Base-by-base conservation (phyloP, 164 flowering plant species). In the Dillenia turbinata region DNA sequence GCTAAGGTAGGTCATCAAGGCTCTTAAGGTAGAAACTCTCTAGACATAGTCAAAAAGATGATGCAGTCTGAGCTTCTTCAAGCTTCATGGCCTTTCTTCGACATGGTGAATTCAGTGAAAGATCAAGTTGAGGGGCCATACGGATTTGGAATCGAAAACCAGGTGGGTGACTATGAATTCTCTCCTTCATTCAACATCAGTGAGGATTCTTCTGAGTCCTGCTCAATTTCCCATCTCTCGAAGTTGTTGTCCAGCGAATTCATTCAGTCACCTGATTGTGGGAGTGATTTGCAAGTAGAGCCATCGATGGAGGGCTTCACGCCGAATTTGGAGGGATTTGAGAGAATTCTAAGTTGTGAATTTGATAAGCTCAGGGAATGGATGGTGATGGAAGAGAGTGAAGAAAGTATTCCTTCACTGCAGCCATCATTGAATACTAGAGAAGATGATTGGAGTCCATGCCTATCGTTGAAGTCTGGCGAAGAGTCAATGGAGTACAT, bases 31-130 rank as follows among this genome's bases (percentile, higher is more conserved):
- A 46, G 47, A 16, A 47, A 24, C 54, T 44, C 53, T 51, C 49
- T 22, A 60, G 11, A 33, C 51, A 11, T 14, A 56, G 47, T 44
- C 12, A 16, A 47, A 49, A 68, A 65, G 66, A 78, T 71, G 78
- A 64, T 60, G 74, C 76, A 71, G n/a, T 44, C 69, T 46, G 72
- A 70, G 57, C 13, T 58, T 69, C 17, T 63, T 53, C 73, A 66
- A 45, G 60, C 73, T 43, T 69, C 76, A 16, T 75, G 74, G 75
- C 62, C 71, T 12, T 73, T 48, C 59, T 58, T 55, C 63, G 40
- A 50, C 43, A 50, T 47, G 64, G 63, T 61, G 17, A 49, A 64
- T 15, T 55, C 64, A 45, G 12, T 66, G 61, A n/a, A 50, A 10
- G 63, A 68, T 61, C 70, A 68, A 45, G 19, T 52, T 33, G 67